phyloP scores from a whole-genome alignment of 441 rosid genomes.

The Macaranga tanarius region DNA sequence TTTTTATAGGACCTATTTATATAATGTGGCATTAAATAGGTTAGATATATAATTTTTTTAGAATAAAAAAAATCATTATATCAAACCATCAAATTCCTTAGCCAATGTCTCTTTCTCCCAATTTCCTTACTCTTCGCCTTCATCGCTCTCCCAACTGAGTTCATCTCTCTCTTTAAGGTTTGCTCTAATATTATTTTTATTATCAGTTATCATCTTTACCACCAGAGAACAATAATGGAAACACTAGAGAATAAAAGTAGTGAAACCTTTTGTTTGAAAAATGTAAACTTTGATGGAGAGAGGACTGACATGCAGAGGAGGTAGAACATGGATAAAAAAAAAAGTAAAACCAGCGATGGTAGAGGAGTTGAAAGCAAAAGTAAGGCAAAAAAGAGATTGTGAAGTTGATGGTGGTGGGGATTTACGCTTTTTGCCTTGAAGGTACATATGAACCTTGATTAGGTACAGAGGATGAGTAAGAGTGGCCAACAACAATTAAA shows the following conservation, averaged over 20 bases:
- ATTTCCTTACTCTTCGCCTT: too few species aligned
- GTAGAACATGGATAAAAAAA: conserved; percentile 26
- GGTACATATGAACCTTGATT: conserved; percentile 83
- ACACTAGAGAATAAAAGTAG: conserved; percentile 67
- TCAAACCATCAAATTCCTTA: too few species aligned
- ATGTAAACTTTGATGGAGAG: conserved; percentile 56
- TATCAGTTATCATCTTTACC: too few species aligned
- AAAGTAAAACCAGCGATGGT: conserved; percentile 27
- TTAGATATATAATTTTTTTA: too few species aligned
- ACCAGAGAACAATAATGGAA: conserved; percentile 76
- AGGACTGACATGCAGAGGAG: conserved; percentile 48
- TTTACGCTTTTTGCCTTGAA: conserved; percentile 57
- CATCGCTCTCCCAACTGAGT: too few species aligned
- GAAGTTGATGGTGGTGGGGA: conserved; percentile 22
- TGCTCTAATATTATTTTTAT: too few species aligned
- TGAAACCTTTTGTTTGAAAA: conserved; percentile 50
- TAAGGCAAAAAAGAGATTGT: conserved; percentile 51
- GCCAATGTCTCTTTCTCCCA: too few species aligned
- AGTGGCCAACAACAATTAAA: conserved; percentile 74
- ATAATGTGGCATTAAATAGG: too few species aligned
- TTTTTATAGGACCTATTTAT: too few species aligned
- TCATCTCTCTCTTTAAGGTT: too few species aligned
- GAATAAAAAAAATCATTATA: too few species aligned
- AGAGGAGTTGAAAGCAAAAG: conserved; percentile 50
- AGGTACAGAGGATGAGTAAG: conserved; percentile 83